Evolutionary conservation across 495 filamentous ascomycete genomes (phyloP).

Genomic region (Xylaria intraflava): DNA sequence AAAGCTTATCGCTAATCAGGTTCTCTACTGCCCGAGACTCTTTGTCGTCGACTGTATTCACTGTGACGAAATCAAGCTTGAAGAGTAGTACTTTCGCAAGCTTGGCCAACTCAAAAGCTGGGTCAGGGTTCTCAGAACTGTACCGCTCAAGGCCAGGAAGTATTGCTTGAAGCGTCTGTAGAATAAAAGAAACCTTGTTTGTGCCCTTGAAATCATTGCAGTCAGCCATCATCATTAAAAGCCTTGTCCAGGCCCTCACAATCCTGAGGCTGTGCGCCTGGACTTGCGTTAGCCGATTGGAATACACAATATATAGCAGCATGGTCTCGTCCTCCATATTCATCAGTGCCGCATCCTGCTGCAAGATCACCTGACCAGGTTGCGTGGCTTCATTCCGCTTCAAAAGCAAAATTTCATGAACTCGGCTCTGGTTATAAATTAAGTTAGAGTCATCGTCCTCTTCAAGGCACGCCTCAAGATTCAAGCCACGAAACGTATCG

Average conservation of each 20-base stretch:
- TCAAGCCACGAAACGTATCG: conserved; percentile 52
- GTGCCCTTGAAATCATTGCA: conserved; percentile 65
- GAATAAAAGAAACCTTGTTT: conserved; percentile 63
- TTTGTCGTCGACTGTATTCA: conserved; percentile 30
- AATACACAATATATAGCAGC: conserved; percentile 49
- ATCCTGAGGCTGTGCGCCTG: conserved; percentile 53
- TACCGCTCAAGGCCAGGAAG: conserved; percentile 76
- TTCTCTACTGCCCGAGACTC: conserved; percentile 53
- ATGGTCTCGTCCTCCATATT: conserved; percentile 51
- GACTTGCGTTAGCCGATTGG: conserved; percentile 60
- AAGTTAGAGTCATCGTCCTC: conserved; percentile 40
- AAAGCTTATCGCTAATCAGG: conserved; percentile 79
- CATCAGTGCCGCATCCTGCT: conserved; percentile 51
- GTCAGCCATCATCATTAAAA: conserved; percentile 71
- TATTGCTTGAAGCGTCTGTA: conserved; percentile 77
- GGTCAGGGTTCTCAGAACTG: conserved; percentile 54
- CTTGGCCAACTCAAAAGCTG: conserved; percentile 66
- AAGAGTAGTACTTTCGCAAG: conserved; percentile 71
- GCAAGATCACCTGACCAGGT: conserved; percentile 42
- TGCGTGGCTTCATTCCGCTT: conserved; percentile 50
- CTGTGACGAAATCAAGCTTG: conserved; percentile 56
- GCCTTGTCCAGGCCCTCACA: conserved; percentile 72
- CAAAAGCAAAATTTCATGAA: conserved; percentile 57
- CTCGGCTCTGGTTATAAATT: conserved; percentile 53
- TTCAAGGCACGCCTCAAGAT: conserved; percentile 53